Evolutionary conservation across 2,329 filamentous ascomycete genomes (phyloP).

Genomic region (Basipetospora chlamydospora): DNA sequence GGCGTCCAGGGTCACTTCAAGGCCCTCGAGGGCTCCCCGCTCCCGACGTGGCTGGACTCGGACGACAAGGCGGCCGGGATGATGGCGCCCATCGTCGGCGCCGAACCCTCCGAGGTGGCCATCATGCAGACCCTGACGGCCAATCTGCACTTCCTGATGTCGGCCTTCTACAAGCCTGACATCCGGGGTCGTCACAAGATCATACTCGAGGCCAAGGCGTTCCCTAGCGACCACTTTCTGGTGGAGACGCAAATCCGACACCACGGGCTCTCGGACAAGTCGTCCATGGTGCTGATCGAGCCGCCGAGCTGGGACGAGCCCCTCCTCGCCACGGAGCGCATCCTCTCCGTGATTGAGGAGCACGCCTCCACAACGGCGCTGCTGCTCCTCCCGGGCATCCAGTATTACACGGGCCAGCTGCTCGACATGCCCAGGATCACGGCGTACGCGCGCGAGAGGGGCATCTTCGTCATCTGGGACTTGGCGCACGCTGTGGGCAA

Average conservation of each 20-base stretch:
- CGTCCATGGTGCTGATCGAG: conserved; percentile 56
- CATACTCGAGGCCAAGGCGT: conserved; percentile 69
- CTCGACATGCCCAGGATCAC: conserved; percentile 77
- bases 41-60: conserved; percentile 60
- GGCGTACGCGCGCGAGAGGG: conserved; percentile 53
- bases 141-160: conserved; percentile 65
- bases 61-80: conserved; percentile 52
- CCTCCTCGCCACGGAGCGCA: conserved; percentile 55
- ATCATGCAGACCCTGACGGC: conserved; percentile 73
- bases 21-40: conserved; percentile 46
- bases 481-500: conserved; percentile 79
- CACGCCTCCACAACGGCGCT: conserved; percentile 62
- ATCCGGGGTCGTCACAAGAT: conserved; percentile 48
- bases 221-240: conserved; percentile 75
- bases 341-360: conserved; percentile 58
- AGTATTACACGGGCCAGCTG: conserved; percentile 84
- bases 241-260: conserved; percentile 61
- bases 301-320: conserved; percentile 32
- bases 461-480: conserved; percentile 72
- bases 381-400: conserved; percentile 70
- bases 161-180: conserved; percentile 64
- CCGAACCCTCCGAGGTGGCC: conserved; percentile 53
- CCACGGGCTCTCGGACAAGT: conserved; percentile 47
- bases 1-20: conserved; percentile 72
- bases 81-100: conserved; percentile 57